Conservation (phyloP, 805 yeast species). For the Ascoidea asiatica region DNA sequence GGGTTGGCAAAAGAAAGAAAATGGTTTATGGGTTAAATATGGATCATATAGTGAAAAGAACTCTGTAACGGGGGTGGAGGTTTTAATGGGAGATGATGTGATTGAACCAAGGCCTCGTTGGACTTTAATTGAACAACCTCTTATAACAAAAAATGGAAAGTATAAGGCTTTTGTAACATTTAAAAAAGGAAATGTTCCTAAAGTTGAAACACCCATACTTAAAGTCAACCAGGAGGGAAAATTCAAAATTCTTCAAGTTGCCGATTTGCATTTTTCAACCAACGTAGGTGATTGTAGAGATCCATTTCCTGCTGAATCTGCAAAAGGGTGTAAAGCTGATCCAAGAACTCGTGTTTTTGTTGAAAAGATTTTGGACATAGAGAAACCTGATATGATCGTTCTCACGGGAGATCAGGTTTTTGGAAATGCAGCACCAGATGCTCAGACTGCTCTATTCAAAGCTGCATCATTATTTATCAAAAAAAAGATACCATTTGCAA, state of each 20-base stretch:
- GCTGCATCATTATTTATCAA: slow-evolving; percentile 56
- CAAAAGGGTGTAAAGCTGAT: slow-evolving; percentile 63
- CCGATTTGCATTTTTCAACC: slow-evolving; percentile 85
- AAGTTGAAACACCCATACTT: slow-evolving; percentile 17
- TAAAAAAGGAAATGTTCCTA: not conserved
- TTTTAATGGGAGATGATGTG: slow-evolving; percentile 60
- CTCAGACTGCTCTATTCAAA: slow-evolving; percentile 72
- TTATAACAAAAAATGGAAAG: slow-evolving; percentile 11
- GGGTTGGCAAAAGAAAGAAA: slow-evolving; percentile 29
- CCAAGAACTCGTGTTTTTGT: slow-evolving; percentile 52
- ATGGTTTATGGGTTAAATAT: slow-evolving; percentile 47
- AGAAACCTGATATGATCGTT: slow-evolving; percentile 75
- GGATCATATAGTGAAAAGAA: slow-evolving; percentile 24
- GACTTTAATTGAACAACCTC: slow-evolving; percentile 24
- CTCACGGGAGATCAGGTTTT: slow-evolving; percentile 86
- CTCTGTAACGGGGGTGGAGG: slow-evolving; percentile 45
- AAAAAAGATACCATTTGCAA: slow-evolving; percentile 68
- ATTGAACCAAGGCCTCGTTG: slow-evolving; percentile 71
- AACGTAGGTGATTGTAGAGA: slow-evolving; percentile 73
- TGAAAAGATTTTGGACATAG: slow-evolving; percentile 49
- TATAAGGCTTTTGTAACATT: not conserved
- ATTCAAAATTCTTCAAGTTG: slow-evolving; percentile 76
- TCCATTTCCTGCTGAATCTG: slow-evolving; percentile 38
- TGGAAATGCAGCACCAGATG: slow-evolving; percentile 70
- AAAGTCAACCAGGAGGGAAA: slow-evolving; percentile 28